phyloP scores from a whole-genome alignment of 306 rosid genomes.

The Cicer chorassanicum region DNA sequence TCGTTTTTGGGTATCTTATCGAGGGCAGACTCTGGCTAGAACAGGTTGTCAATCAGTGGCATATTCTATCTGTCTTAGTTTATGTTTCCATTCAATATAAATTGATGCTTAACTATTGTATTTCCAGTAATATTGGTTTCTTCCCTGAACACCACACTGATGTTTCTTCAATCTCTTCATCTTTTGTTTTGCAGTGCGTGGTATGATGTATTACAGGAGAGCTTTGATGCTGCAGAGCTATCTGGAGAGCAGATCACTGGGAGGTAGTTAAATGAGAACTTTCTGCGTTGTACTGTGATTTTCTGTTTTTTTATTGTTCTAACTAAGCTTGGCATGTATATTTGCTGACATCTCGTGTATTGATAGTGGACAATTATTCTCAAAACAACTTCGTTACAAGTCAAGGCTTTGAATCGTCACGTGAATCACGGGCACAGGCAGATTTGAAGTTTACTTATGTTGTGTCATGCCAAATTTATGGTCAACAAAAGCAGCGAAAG shows the following conservation, averaged over 20 bases:
- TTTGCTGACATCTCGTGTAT: conserved; percentile 42
- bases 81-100: conserved; percentile 8
- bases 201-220: conserved; percentile 98
- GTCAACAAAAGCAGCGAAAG: conserved; percentile 88
- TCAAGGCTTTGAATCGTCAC: conserved; percentile 85
- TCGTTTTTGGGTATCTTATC: conserved; percentile 95
- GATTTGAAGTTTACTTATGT: conserved; percentile 97
- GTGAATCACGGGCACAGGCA: conserved; percentile 88
- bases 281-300: conserved; percentile 11
- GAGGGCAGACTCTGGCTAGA: conserved; percentile 98
- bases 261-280: conserved; percentile 64
- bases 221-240: conserved; percentile 96
- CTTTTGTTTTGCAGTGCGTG: conserved; percentile 76
- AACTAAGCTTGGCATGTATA: conserved; percentile 28
- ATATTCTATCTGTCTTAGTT: background rate
- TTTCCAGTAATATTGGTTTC: conserved; percentile 23
- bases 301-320: conserved; percentile 5
- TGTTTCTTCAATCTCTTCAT: conserved; percentile 26
- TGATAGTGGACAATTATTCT: conserved; percentile 61
- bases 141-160: background rate
- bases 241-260: conserved; percentile 73
- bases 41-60: conserved; percentile 63
- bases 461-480: conserved; percentile 99
- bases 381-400: conserved; percentile 62
- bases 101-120: conserved; percentile 9